A percentile compares a stretch with the other conserved stretches of the same genome.
These are phyloP conservation scores for Ogataea hybrid DNA, from an alignment of 1,139 yeast genomes.

Conservation along the genomic window DNA sequence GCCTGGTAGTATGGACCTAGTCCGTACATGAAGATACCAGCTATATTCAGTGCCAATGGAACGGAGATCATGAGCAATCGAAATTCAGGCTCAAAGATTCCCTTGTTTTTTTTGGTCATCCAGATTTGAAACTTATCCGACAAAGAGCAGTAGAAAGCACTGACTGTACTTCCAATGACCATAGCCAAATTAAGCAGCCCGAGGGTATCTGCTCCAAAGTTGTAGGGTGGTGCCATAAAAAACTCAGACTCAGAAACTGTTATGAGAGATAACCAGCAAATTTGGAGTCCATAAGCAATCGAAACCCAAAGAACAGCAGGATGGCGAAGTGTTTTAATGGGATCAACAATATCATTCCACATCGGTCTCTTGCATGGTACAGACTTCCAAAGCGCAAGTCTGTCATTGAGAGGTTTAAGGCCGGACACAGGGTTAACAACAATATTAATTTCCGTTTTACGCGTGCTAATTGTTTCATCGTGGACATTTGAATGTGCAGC, in stretches of 20 bases:
- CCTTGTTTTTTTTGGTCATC: background rate
- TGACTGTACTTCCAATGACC: background rate
- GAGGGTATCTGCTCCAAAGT: background rate
- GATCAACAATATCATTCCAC: background rate
- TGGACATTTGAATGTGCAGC: too few relatives aligned
- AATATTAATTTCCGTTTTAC: too few relatives aligned
- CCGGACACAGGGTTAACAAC: too few relatives aligned
- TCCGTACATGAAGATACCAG: constrained; percentile 1
- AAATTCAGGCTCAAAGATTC: background rate
- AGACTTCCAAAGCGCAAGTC: background rate
- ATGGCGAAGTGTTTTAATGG: background rate
- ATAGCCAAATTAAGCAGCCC: background rate
- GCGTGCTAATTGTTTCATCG: too few relatives aligned
- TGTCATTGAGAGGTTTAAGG: background rate
- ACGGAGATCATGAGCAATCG: background rate
- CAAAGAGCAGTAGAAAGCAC: background rate
- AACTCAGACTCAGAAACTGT: background rate
- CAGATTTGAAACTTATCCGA: background rate
- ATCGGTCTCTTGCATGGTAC: background rate
- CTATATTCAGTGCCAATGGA: background rate
- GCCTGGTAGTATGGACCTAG: background rate
- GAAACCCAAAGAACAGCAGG: background rate
- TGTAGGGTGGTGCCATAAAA: background rate
- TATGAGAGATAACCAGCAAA: background rate
- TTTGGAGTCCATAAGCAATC: background rate